These are phyloP conservation scores for Phytophthora fragariae DNA, from an alignment of 352 stramenopile species.

Conservation along the genomic window DNA sequence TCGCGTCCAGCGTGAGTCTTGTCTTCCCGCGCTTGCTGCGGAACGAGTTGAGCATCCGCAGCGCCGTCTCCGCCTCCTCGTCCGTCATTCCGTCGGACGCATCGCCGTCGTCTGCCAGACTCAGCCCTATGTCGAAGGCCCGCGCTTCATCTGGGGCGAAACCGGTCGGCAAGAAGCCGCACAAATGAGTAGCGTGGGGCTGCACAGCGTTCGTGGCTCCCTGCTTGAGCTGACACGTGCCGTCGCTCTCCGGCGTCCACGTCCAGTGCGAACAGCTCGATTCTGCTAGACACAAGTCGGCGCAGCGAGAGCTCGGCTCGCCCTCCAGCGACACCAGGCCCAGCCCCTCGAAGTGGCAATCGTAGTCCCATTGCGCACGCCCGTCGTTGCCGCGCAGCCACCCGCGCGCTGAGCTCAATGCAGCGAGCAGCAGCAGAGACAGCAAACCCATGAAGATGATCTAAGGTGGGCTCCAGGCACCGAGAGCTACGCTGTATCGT, in stretches of 20 bases:
- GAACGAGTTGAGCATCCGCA: conserved; percentile 46
- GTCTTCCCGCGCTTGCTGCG: conserved; percentile 23
- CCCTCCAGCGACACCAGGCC: conserved; percentile 25
- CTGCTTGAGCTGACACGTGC: conserved; percentile 47
- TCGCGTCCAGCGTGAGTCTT: conserved; percentile 41
- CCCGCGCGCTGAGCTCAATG: conserved; percentile 3
- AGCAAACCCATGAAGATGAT: neutral
- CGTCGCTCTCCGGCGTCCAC: conserved; percentile 32
- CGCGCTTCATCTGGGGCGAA: conserved; percentile 32
- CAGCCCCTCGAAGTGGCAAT: conserved; percentile 44
- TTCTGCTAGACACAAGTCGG: conserved; percentile 38
- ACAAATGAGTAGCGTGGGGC: conserved; percentile 19
- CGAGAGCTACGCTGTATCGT: neutral
- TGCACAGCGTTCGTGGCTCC: conserved; percentile 22
- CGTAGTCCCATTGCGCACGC: conserved; percentile 38
- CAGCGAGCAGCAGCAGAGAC: conserved; percentile 16
- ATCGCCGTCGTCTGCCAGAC: neutral
- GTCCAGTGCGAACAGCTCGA: conserved; percentile 50
- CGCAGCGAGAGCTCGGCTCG: conserved; percentile 40
- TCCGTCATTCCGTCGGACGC: conserved; percentile 23
- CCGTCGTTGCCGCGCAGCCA: conserved; percentile 37
- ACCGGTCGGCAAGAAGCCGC: conserved; percentile 34
- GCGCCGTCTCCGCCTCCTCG: conserved; percentile 35
- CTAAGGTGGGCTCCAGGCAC: neutral
- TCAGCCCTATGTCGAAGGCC: conserved; percentile 39